phyloP scores from a whole-genome alignment of 106 monocot genomes.

The Phalaenopsis aphrodite region DNA sequence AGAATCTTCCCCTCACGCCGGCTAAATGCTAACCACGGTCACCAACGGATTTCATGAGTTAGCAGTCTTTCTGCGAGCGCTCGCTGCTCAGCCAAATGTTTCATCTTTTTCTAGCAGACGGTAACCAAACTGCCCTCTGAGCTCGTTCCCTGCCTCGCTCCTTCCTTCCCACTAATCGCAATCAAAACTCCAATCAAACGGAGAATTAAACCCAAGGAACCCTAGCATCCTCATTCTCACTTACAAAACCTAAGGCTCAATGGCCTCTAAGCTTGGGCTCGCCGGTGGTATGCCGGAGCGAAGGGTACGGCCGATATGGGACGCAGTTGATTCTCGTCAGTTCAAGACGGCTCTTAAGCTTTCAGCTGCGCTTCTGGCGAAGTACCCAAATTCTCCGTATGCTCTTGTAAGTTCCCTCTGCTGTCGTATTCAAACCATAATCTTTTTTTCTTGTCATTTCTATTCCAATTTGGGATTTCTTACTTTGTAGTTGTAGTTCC shows the following conservation, averaged over 20 bases:
- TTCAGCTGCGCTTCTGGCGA: slow-evolving; percentile 57
- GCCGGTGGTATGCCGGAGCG: slow-evolving; percentile 96
- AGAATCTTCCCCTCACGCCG: too few relatives aligned
- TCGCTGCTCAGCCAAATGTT: too few relatives aligned
- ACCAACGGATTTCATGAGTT: too few relatives aligned
- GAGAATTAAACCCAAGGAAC: neutral
- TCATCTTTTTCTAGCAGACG: too few relatives aligned
- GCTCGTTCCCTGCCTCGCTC: too few relatives aligned
- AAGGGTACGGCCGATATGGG: slow-evolving; percentile 94
- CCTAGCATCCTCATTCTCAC: neutral
- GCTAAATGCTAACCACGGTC: too few relatives aligned
- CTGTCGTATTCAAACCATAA: neutral
- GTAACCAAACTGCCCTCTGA: too few relatives aligned
- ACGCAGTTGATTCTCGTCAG: slow-evolving; percentile 97
- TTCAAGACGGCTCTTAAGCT: slow-evolving; percentile 90
- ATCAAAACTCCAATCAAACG: neutral
- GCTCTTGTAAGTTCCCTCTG: slow-evolving; percentile 52
- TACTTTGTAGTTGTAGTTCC: neutral
- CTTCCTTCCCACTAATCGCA: neutral
- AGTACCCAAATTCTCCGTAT: slow-evolving; percentile 87
- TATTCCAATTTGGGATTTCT: neutral
- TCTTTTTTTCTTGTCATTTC: neutral
- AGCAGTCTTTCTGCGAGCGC: too few relatives aligned
- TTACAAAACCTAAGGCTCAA: slow-evolving; percentile 11
- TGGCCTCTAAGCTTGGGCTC: slow-evolving; percentile 82